Evolutionary conservation across 2,329 filamentous ascomycete genomes (phyloP), one percentile per base, ranked within the genome.

Genomic region (Trichoderma koningiopsis): DNA sequence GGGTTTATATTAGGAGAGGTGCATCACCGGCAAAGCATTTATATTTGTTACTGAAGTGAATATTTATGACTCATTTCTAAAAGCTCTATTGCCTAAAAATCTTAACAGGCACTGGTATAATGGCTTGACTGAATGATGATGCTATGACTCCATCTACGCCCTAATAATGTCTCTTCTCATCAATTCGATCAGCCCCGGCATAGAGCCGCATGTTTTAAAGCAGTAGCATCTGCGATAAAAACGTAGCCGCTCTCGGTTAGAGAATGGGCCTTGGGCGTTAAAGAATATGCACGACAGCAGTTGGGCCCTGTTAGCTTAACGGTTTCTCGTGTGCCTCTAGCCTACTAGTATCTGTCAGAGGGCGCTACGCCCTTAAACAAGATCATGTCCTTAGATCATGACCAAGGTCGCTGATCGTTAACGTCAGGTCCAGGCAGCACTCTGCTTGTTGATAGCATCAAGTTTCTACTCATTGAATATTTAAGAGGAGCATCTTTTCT

Each of bases 351-450:
- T 49, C n/a, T 27, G 4, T 22, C 19, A 8, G 52, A 62, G 43
- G 60, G 60, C 60, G 60, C 47, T 62, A 31, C 60, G 43, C 60
- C 60, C 60, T 53, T 62, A 14, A 14, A 62, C 43, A 62, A 52
- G 16, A 24, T 16, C 47, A 16, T 13, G 29, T 14, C 11, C 33
- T 13, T 35, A 4, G 11, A 35, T 14, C 11, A 35, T 14, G 33
- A 53, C 11, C 31, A 19, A 27, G 40, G 29, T 1, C 16, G n/a
- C 43, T 40, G 58, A 49, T 1, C 19, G 2, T 49, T 13, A 5
- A 24, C 1, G 10, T 24, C 47, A 24, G 22, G 5, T 13, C 7
- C 11, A 49, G 22, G 19, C 47, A 49, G 47, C 47, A 49, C 4
- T 8, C 19, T 22, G 11, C 4, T 49, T 49, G 8, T 24, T 49